These are phyloP conservation scores for Capsicum rhomboideum DNA, from an alignment of 257 asterid species.

Conservation along the genomic window DNA sequence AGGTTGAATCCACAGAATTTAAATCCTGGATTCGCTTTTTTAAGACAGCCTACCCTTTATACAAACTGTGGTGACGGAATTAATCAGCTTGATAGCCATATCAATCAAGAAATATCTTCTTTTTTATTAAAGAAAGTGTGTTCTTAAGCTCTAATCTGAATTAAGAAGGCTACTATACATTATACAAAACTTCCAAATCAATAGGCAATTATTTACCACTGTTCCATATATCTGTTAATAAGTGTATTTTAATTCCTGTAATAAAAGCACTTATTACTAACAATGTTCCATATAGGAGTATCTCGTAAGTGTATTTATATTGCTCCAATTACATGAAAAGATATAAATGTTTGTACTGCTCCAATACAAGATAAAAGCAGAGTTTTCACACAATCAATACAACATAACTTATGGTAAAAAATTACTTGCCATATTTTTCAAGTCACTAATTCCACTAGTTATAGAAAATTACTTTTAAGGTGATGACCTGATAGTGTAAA, in stretches of 20 bases:
- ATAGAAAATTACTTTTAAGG: too few species aligned
- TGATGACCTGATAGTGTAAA: too few species aligned
- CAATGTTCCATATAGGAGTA: not conserved
- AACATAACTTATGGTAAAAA: too few species aligned
- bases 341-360: too few species aligned
- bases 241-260: not conserved
- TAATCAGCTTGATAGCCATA: not conserved
- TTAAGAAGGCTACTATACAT: not conserved
- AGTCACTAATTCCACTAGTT: too few species aligned
- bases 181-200: not conserved
- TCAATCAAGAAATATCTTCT: not conserved
- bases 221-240: not conserved
- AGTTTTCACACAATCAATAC: too few species aligned
- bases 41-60: not conserved
- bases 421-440: too few species aligned
- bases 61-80: not conserved
- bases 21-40: not conserved
- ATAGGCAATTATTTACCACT: not conserved
- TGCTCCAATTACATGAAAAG: too few species aligned
- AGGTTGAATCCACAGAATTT: too few species aligned
- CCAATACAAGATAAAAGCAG: too few species aligned
- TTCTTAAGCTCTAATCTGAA: not conserved
- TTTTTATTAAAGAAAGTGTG: not conserved
- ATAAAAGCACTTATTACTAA: not conserved
- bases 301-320: not conserved